Conservation (phyloP, 177 flowering plant genomes). For the Vitis hybrid region DNA sequence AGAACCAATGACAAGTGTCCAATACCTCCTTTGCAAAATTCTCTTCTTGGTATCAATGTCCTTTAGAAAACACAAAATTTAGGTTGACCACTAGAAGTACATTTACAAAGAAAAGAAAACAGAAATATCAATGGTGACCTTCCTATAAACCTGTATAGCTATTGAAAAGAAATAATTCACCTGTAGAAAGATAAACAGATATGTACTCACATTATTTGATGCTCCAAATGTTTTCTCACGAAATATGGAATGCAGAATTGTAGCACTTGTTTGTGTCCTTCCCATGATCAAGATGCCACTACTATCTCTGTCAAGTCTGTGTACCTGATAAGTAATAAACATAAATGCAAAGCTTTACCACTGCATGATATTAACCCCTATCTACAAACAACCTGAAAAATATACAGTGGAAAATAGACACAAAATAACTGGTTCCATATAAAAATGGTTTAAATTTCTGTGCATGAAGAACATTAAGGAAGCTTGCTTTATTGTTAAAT, state of each 20-base stretch:
- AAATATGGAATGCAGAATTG: slow-evolving; percentile 81
- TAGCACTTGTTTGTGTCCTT: slow-evolving; percentile 77
- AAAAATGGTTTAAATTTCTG: too few relatives aligned
- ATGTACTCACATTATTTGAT: slow-evolving; percentile 47
- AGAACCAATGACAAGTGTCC: slow-evolving; percentile 91
- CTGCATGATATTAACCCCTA: slow-evolving; percentile 1
- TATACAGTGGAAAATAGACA: too few relatives aligned
- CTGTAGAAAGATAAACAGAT: neutral
- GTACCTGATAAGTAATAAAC: slow-evolving; percentile 54
- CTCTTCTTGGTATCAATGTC: slow-evolving; percentile 38
- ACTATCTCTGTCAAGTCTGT: slow-evolving; percentile 94
- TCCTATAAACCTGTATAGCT: neutral
- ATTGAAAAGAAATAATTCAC: neutral
- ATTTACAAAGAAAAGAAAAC: neutral
- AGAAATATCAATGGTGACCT: neutral
- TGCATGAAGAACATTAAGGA: neutral
- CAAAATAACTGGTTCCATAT: too few relatives aligned
- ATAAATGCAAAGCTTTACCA: slow-evolving; percentile 16
- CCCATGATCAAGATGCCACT: slow-evolving; percentile 96
- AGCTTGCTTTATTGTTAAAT: neutral
- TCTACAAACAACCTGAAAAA: neutral
- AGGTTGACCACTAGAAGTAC: neutral
- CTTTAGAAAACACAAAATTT: slow-evolving; percentile 18
- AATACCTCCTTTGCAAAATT: slow-evolving; percentile 61
- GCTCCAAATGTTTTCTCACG: slow-evolving; percentile 86